These are phyloP conservation scores for Singerocomus inundabilis DNA, from an alignment of 1,284 basidiomycete species.

Conservation along the genomic window DNA sequence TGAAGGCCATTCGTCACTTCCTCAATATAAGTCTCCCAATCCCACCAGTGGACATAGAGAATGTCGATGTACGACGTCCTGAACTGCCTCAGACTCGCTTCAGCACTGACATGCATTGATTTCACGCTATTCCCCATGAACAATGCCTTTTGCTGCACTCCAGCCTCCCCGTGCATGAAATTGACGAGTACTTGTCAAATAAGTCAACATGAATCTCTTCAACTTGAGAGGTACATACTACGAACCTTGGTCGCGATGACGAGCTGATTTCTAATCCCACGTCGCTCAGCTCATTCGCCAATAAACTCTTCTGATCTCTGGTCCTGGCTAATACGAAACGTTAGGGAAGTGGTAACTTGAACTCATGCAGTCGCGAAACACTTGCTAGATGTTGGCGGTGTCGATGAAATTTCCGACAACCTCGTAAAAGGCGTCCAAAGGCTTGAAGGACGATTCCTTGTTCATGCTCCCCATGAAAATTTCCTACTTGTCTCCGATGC, in stretches of 20 bases:
- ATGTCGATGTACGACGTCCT: conserved; percentile 45
- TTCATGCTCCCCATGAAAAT: conserved; percentile 40
- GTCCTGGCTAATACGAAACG: conserved; percentile 39
- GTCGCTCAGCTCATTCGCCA: conserved; percentile 55
- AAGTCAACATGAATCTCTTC: not conserved
- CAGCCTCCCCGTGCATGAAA: conserved; percentile 23
- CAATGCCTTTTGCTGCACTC: conserved; percentile 27
- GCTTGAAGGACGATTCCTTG: conserved; percentile 45
- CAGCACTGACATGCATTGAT: conserved; percentile 31
- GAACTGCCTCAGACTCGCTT: conserved; percentile 43
- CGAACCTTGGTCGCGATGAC: conserved; percentile 54
- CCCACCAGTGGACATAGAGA: conserved; percentile 29
- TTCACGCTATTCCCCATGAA: conserved; percentile 40
- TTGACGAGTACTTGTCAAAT: conserved; percentile 33
- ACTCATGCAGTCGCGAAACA: not conserved
- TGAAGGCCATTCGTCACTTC: conserved; percentile 53
- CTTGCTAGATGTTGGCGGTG: conserved; percentile 49
- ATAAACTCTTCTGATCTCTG: conserved; percentile 52
- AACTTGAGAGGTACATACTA: not conserved
- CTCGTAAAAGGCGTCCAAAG: conserved; percentile 49
- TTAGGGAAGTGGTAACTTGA: not conserved
- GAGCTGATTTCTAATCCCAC: conserved; percentile 52
- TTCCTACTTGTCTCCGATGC: conserved; percentile 46
- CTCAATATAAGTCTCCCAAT: conserved; percentile 39
- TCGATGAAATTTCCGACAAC: conserved; percentile 58